These are phyloP conservation scores for Polytrichum formosum DNA, from an alignment of 225 moss, liverwort and hornwort genomes.

Conservation along the genomic window DNA sequence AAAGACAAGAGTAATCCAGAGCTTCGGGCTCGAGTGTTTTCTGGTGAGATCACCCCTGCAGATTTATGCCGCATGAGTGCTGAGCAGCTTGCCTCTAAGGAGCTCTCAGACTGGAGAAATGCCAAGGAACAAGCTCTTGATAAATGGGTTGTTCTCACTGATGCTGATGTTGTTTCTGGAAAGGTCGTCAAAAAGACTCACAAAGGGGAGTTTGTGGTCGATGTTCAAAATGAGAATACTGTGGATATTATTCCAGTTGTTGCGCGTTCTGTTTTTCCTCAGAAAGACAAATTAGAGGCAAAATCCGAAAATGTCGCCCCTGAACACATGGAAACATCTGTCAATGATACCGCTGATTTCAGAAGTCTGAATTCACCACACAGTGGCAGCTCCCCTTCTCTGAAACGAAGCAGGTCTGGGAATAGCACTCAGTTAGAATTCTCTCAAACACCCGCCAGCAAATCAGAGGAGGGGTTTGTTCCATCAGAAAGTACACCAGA, in stretches of 20 bases:
- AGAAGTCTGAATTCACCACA: conserved; percentile 12
- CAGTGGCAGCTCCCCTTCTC: conserved; percentile 24
- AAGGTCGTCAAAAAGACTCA: conserved; percentile 95
- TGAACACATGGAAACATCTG: conserved; percentile 23
- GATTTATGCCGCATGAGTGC: conserved; percentile 83
- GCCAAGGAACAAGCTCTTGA: conserved; percentile 93
- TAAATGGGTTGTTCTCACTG: conserved; percentile 88
- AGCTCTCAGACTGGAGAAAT: conserved; percentile 88
- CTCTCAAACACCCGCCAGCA: conserved; percentile 15
- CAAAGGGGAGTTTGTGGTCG: conserved; percentile 87
- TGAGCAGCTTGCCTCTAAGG: conserved; percentile 88
- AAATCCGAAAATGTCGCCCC: conserved; percentile 17
- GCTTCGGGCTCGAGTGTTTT: conserved; percentile 86
- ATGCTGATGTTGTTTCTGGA: conserved; percentile 76
- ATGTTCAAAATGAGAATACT: conserved; percentile 51
- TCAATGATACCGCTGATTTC: conserved; percentile 1
- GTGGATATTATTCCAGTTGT: conserved; percentile 48
- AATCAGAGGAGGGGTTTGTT: conserved; percentile 18
- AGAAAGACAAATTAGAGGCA: conserved; percentile 28
- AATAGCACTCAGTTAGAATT: conserved; percentile 25
- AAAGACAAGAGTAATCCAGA: conserved; percentile 98
- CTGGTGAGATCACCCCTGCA: conserved; percentile 77
- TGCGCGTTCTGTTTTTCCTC: conserved; percentile 52
- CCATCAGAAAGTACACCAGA: conserved; percentile 2
- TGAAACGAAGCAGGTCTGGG: conserved; percentile 44